Conservation (phyloP, 2,329 filamentous ascomycete species). For the Trichoderma sp. region DNA sequence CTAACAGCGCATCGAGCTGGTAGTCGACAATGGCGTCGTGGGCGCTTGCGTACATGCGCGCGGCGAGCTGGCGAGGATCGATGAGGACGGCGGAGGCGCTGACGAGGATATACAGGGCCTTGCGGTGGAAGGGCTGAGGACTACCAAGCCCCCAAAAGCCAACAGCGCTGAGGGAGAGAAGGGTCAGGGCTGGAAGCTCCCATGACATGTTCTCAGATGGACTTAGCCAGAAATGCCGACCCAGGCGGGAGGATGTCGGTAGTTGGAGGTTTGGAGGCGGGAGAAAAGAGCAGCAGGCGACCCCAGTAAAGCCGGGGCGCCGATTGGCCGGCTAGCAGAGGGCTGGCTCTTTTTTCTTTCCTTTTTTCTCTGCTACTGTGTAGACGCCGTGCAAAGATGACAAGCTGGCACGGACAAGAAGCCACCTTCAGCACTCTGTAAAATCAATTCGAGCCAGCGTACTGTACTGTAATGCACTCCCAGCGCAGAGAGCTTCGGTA, state of each 20-base stretch:
- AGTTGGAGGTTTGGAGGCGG: slow-evolving; percentile 33
- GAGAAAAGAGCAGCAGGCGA: slow-evolving; percentile 23
- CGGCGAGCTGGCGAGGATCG: slow-evolving; percentile 35
- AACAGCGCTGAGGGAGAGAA: slow-evolving; percentile 42
- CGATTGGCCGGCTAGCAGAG: slow-evolving; percentile 28
- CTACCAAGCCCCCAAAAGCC: slow-evolving; percentile 42
- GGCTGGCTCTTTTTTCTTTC: neutral
- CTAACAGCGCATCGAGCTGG: slow-evolving; percentile 49
- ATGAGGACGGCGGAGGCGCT: slow-evolving; percentile 37
- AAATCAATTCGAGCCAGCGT: neutral
- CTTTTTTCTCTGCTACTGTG: neutral
- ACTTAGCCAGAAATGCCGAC: slow-evolving; percentile 21
- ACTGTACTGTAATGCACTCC: neutral
- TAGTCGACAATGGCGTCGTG: slow-evolving; percentile 41
- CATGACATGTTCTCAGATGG: slow-evolving; percentile 45
- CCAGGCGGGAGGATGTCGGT: slow-evolving; percentile 28
- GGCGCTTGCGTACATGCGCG: slow-evolving; percentile 33
- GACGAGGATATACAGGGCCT: slow-evolving; percentile 35
- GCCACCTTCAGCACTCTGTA: neutral
- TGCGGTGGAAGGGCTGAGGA: slow-evolving; percentile 36
- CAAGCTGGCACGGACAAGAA: slow-evolving; percentile 3
- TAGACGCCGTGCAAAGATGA: slow-evolving; percentile 5
- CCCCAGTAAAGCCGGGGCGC: slow-evolving; percentile 31
- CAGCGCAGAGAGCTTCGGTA: neutral
- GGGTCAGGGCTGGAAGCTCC: slow-evolving; percentile 44